Evolutionary conservation across 2,329 filamentous ascomycete species (phyloP).

Genomic region (Trichoderma pleuroti): DNA sequence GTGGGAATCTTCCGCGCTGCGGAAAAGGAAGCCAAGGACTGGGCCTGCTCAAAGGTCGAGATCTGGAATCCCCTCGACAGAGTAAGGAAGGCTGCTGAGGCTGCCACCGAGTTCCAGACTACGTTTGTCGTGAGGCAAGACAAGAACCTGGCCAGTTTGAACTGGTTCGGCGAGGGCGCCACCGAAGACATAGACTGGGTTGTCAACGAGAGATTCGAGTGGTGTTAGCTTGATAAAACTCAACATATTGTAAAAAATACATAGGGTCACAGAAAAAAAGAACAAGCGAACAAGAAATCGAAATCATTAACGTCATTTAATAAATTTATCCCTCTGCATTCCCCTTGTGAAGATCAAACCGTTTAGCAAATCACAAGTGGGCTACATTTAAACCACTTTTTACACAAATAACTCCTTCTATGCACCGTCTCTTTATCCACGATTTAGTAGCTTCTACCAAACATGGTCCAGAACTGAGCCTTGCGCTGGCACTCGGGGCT

Average conservation of each 20-base stretch:
- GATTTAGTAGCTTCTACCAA: slow-evolving; percentile 66
- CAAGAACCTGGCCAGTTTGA: slow-evolving; percentile 67
- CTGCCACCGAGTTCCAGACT: slow-evolving; percentile 45
- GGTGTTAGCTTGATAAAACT: slow-evolving; percentile 52
- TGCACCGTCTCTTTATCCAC: background rate
- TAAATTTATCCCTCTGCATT: slow-evolving; percentile 5
- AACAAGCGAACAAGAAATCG: background rate
- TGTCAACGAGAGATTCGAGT: slow-evolving; percentile 72
- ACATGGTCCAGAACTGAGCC: slow-evolving; percentile 89
- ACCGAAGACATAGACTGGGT: slow-evolving; percentile 64
- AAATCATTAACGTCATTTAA: slow-evolving; percentile 15
- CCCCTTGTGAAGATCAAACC: slow-evolving; percentile 10
- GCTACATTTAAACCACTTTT: background rate
- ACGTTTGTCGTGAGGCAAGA: slow-evolving; percentile 54
- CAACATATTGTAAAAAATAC: background rate
- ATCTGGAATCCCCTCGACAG: slow-evolving; percentile 76
- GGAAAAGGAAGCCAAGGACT: slow-evolving; percentile 65
- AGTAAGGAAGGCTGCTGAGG: slow-evolving; percentile 46
- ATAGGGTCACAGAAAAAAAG: background rate
- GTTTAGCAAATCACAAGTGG: slow-evolving; percentile 1
- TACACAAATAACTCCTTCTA: slow-evolving; percentile 11
- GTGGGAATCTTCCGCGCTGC: slow-evolving; percentile 63
- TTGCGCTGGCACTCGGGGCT: slow-evolving; percentile 77
- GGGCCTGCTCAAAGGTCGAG: slow-evolving; percentile 67
- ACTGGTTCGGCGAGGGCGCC: slow-evolving; percentile 61